Evolutionary conservation across 148 eudicot species (phyloP), one percentile per base, ranked within the genome.

Genomic region (Diospyros kaki): DNA sequence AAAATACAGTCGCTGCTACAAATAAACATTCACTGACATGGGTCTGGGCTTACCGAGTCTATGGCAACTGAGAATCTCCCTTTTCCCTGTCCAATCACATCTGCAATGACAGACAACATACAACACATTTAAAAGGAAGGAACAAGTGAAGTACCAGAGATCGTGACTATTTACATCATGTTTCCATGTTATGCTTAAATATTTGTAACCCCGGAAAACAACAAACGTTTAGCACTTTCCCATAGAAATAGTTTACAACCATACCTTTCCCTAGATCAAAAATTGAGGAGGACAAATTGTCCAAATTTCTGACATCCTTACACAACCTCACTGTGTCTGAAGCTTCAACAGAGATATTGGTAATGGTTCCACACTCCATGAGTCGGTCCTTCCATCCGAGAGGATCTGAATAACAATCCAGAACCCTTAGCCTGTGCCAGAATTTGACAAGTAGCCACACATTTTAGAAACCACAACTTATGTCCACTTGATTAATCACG

Each of bases 331-430:
- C 80, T 44, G 63, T 75, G 11, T 41, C 51, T 59, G 85, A 78
- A 68, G 82, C 81, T 70, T 79, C 83, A 5, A 79, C 42, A 14
- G 54, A 74, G 42, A 41, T 71, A 68, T 74, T 83, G 5, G 66
- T 62, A 63, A 89, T 83, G 51, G 48, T 68, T 73, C 92, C 89
- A 72, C 75, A 74, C 82, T 87, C 86, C 78, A 72, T 78, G 54
- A 89, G 91, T 81, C 66, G 83, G 69, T 78, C 83, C 81, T 89
- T 91, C 98, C 98, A 93, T 44, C 98, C 91, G 38, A 91, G 87
- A 48, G 98, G 98, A 80, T 93, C 97, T 60, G 93, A 69, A 77
- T 87, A 88, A 75, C 98, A 88, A 79, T 93, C 97, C 84, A 91
- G 73, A 76, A 93, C 82, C 83, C 79, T 77, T 73, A 91, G 50